phyloP scores from a whole-genome alignment of 768 basidiomycete genomes.

The Solioccasus polychromus region DNA sequence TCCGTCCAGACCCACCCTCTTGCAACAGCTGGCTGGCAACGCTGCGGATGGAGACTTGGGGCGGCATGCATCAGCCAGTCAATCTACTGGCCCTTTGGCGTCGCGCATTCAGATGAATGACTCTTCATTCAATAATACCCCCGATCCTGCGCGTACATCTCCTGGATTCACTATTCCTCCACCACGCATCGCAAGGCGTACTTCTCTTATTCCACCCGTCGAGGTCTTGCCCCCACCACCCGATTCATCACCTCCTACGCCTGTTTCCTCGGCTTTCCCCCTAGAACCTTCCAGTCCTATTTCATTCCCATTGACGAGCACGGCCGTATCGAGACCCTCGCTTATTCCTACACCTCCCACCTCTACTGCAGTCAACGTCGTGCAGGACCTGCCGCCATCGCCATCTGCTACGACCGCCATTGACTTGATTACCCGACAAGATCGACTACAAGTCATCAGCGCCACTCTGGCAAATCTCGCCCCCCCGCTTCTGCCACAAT shows the following conservation, averaged over 20 bases:
- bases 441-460: conserved; percentile 15
- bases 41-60: not conserved
- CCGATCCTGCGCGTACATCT: not conserved
- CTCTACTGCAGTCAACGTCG: not conserved
- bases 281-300: not conserved
- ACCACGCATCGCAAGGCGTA: not conserved
- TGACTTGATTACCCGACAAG: conserved; percentile 10
- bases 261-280: conserved; percentile 8
- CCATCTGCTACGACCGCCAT: not conserved
- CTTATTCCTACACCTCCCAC: conserved; percentile 1
- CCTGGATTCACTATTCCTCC: not conserved
- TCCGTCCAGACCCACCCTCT: conserved; percentile 21
- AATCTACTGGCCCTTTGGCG: conserved; percentile 16
- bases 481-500: not conserved
- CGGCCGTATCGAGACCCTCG: not conserved
- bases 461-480: conserved; percentile 10
- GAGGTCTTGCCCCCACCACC: conserved; percentile 19
- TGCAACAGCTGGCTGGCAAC: conserved; percentile 19
- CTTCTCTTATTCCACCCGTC: conserved; percentile 30
- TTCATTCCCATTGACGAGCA: not conserved
- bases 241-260: conserved; percentile 18
- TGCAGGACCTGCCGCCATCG: conserved; percentile 1
- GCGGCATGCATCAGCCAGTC: conserved; percentile 3
- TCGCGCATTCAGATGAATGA: conserved; percentile 24
- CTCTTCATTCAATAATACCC: not conserved